These are phyloP conservation scores for Dictyostelium discoideum DNA, from an alignment of 78 protist species.

Conservation along the genomic window DNA sequence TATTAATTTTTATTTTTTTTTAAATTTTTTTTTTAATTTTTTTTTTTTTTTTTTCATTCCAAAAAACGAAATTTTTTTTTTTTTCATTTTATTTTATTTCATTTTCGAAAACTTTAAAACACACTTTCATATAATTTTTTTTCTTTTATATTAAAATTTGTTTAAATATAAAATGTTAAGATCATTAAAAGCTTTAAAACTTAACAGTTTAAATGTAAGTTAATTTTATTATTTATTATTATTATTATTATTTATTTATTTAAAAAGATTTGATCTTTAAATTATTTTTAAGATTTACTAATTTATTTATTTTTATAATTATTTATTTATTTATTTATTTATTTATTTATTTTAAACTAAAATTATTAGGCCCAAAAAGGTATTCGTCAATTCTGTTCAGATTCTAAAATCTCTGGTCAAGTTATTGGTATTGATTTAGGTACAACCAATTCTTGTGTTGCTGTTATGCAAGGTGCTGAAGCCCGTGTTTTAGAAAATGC, in stretches of 20 bases:
- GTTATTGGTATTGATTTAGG: constrained; percentile 99
- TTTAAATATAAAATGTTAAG: constrained; percentile 19
- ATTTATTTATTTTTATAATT: not conserved
- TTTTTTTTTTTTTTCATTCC: not conserved
- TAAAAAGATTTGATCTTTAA: not conserved
- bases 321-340: too few species aligned
- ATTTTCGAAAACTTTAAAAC: not conserved
- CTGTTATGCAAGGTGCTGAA: constrained; percentile 91
- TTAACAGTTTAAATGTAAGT: constrained; percentile 6
- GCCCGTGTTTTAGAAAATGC: constrained; percentile 85
- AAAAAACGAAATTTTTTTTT: not conserved
- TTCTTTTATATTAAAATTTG: not conserved
- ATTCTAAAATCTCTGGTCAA: constrained; percentile 43
- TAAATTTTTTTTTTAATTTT: not conserved
- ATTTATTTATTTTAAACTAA: not conserved
- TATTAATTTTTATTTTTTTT: not conserved
- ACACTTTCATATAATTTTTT: not conserved
- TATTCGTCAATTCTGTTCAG: constrained; percentile 37
- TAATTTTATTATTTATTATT: not conserved
- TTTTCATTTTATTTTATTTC: not conserved
- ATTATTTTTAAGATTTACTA: not conserved
- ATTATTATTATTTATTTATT: not conserved
- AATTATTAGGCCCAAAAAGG: constrained; percentile 29
- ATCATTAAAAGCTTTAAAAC: constrained; percentile 19
- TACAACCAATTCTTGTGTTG: constrained; percentile 99